Evolutionary conservation across 331 rosid genomes (phyloP), one percentile per base, ranked within the genome.

Genomic region (Malus hybrid): DNA sequence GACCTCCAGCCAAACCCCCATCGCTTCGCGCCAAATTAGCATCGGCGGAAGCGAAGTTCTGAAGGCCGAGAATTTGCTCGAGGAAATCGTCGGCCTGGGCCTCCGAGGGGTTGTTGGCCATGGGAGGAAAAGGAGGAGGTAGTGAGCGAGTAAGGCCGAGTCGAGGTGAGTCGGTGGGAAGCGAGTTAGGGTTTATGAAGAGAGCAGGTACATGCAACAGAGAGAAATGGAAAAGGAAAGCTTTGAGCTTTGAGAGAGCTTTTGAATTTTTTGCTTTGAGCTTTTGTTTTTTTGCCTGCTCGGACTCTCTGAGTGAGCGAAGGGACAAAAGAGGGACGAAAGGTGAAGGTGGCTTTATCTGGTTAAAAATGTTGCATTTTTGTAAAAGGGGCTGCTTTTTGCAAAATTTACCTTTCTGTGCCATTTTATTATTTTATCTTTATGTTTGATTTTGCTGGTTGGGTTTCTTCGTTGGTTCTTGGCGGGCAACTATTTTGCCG

Each of bases 11-110:
- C 66, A 93, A 71, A 50, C 84, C 83, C 6, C 85, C 79, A 70
- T 89, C 97, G 67, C 74, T 60, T 20, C 81, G 84, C 13, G 87
- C 61, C 75, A 93, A 68, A 81, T 87, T 80, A 29, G 86, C 34
- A n/a, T 90, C 99, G 57, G 87, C 42, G 30, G 97, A 80, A 46
- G 87, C 87, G 81, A 92, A 95, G 69, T 76, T 75, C 3, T 92
- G 87, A 62, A 89, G 84, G 19, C 97, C 90, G 14, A 95, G 99
- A 79, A 95, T 90, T 83, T 95, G 97, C 66, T 95, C 97, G 10
- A 95, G 83, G 86, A 95, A 95, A 68, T 95, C 99, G 69, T 95
- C 99, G 77, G 88, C 75, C 39, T 89, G 82, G 8, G 96, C 73
- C 18, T 92, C 96, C 18, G 96, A 86, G 18, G 93, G 89, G 67